phyloP scores from a whole-genome alignment of 495 filamentous ascomycete species.

The Schizothecium vesticola region DNA sequence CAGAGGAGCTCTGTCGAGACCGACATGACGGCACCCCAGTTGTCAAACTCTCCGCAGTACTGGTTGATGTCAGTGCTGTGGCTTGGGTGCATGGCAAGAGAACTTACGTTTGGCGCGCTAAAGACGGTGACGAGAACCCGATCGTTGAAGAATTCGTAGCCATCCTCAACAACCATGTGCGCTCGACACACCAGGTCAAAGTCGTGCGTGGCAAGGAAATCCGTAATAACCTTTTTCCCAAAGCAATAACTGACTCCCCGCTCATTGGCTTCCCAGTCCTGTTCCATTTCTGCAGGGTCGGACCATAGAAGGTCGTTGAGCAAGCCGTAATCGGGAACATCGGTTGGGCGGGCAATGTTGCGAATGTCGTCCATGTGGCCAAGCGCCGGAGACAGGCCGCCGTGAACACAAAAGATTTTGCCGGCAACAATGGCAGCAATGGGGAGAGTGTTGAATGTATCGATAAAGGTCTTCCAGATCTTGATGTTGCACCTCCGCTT shows the following conservation, averaged over 20 bases:
- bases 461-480: slow-evolving; percentile 98
- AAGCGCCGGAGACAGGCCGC: slow-evolving; percentile 86
- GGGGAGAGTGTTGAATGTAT: slow-evolving; percentile 94
- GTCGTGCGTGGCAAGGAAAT: slow-evolving; percentile 90
- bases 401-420: slow-evolving; percentile 99
- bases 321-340: slow-evolving; percentile 95
- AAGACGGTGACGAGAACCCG: slow-evolving; percentile 95
- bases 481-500: slow-evolving; percentile 97
- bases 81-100: not conserved
- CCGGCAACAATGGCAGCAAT: slow-evolving; percentile 95
- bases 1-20: slow-evolving; percentile 90
- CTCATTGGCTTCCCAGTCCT: slow-evolving; percentile 97
- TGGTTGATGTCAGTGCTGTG: slow-evolving; percentile 29
- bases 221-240: slow-evolving; percentile 95
- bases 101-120: slow-evolving; percentile 88
- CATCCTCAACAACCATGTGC: slow-evolving; percentile 99
- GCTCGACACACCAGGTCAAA: slow-evolving; percentile 96
- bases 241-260: slow-evolving; percentile 98
- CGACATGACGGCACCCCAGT: slow-evolving; percentile 98
- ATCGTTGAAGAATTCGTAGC: slow-evolving; percentile 98
- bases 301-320: slow-evolving; percentile 97
- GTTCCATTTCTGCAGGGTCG: slow-evolving; percentile 95
- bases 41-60: slow-evolving; percentile 99
- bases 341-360: slow-evolving; percentile 89
- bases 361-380: slow-evolving; percentile 98